phyloP scores from a whole-genome alignment of 23 red algal species.

The Gracilaria domingensis region DNA sequence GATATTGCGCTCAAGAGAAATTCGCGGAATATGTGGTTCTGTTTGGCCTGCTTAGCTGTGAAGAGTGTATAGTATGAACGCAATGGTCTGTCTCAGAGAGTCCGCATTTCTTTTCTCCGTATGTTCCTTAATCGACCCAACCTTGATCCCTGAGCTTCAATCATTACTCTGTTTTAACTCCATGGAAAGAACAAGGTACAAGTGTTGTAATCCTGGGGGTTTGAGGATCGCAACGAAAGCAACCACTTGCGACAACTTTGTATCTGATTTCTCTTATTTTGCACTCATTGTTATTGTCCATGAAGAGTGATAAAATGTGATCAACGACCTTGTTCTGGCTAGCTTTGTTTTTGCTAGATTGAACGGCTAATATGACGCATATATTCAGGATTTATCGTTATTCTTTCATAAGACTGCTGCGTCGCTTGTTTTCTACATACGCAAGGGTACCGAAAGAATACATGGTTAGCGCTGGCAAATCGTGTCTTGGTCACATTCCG shows the following conservation, averaged over 20 bases:
- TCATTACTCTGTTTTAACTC: background rate
- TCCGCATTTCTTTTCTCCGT: background rate
- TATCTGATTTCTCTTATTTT: constrained; percentile 5
- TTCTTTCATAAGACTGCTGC: background rate
- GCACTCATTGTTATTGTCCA: background rate
- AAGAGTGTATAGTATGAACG: constrained; percentile 8
- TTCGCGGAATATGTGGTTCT: background rate
- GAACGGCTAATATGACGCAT: background rate
- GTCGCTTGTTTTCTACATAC: too few species aligned
- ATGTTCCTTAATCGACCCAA: background rate
- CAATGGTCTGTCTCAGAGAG: background rate
- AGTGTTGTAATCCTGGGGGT: background rate
- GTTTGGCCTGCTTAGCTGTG: background rate
- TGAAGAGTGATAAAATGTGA: constrained; percentile 11
- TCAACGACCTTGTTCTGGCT: background rate
- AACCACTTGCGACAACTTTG: background rate
- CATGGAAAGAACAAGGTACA: background rate
- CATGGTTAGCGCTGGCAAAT: too few species aligned
- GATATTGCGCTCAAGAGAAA: background rate
- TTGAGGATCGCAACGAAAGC: background rate
- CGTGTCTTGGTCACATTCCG: too few species aligned
- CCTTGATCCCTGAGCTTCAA: background rate
- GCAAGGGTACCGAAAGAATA: too few species aligned
- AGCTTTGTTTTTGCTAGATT: background rate
- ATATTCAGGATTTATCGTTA: background rate